A percentile compares a stretch with the other conserved stretches of the same genome.
Conservation (phyloP, 1,284 basidiomycete genomes). For the Moesziomyces globuligerus region DNA sequence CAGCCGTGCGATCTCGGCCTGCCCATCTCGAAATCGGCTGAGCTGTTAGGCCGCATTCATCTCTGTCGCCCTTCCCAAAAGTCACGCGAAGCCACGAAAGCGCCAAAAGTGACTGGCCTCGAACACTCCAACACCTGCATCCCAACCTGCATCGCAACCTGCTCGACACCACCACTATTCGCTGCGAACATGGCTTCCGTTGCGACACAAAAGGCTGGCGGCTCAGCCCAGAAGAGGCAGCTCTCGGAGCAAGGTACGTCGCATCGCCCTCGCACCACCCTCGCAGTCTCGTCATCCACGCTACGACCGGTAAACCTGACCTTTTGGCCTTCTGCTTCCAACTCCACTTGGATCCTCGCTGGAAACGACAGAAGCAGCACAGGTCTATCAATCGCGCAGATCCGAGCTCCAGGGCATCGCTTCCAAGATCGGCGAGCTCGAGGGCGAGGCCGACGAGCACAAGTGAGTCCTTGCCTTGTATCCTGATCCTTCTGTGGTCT, state of each 20-base stretch:
- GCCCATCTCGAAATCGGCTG: not conserved
- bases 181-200: slow-evolving; percentile 20
- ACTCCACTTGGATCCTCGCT: not conserved
- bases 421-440: slow-evolving; percentile 65
- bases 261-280: too few species aligned
- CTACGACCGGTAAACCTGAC: too few species aligned
- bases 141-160: not conserved
- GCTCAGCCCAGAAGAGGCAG: slow-evolving; percentile 31
- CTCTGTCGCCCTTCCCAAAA: not conserved
- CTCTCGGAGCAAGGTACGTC: slow-evolving; percentile 41
- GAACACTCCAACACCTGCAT: slow-evolving; percentile 13
- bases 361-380: slow-evolving; percentile 44
- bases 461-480: too few species aligned
- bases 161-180: not conserved
- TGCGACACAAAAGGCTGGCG: slow-evolving; percentile 28
- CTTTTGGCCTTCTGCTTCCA: too few species aligned
- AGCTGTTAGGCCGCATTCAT: not conserved
- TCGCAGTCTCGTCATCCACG: not conserved
- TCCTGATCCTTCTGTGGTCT: too few species aligned
- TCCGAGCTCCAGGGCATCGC: slow-evolving; percentile 64
- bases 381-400: slow-evolving; percentile 52
- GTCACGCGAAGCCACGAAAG: slow-evolving; percentile 3
- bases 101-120: not conserved
- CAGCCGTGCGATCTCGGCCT: not conserved
- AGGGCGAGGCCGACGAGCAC: slow-evolving; percentile 66